Evolutionary conservation across 495 filamentous ascomycete genomes (phyloP), one percentile per base, ranked within the genome.

Genomic region (Bryoglossum gracile): DNA sequence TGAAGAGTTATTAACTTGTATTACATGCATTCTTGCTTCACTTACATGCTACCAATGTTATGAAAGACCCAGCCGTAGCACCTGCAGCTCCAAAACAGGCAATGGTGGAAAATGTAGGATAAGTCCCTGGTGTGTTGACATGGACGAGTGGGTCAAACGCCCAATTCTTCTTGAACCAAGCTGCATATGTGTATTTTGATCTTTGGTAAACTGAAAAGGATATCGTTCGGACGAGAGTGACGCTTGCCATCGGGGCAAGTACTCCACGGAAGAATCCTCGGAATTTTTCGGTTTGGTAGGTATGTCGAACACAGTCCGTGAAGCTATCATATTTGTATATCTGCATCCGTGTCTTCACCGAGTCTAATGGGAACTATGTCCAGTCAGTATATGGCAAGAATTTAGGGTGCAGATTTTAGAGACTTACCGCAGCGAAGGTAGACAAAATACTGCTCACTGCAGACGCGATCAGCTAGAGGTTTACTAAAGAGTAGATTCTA

Each of bases 161-260:
- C 37, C 82, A 81, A 45, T 80, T 67, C 26, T 55, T 58, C 56
- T 77, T 74, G 58, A 86, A 73, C 74, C 74, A 82, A 54, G 73
- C 71, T 46, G 86, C 81, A 57, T 90, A 83, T 9, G 69, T 65
- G 63, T 87, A 80, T 67, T 95, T 95, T 32, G 86, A 83, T 30
- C 74, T 75, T 64, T 89, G 87, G 69, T 96, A 96, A 46, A 91
- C 84, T 26, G 87, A 90, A 62, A 96, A 95, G n/a, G 87, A 92
- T 42, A 94, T 75, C 16, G 91, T 92, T 28, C 90, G 81, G 46
- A 95, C 89, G 40, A 87, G 74, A 8, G 90, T 95, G 41, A 96
- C 85, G 69, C 86, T 92, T 16, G 79, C 79, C 61, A 96, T 72
- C 25, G 90, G 90, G 40, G 65, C 58, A 22, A 41, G 43, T 39